Base-by-base conservation (phyloP, 805 yeast genomes). In the Candida vartiovaarae region DNA sequence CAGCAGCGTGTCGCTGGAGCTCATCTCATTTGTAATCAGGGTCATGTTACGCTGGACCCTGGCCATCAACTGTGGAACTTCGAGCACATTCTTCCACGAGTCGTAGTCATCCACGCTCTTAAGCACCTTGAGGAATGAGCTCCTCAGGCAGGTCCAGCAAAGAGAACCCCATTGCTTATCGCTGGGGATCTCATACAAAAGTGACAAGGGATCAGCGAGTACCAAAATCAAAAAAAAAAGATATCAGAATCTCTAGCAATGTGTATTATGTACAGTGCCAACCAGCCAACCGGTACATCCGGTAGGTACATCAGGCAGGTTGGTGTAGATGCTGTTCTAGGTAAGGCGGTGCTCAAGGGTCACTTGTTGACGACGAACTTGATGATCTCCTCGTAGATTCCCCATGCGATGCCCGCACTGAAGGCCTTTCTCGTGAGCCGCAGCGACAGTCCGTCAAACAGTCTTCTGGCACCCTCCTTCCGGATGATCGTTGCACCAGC, bases 401-500 rank as follows among this genome's bases (percentile, higher is more conserved):
- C 87, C 99, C 99, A 93, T 40, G 96, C 89, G 48, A 93, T 88
- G 2, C 96, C 97, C 0, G 97, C 91, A 62, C 95, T 84, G 39
- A 86, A 62, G 0, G 91, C 96, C 64, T 93, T 93, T 53, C 98
- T 72, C 4, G 83, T 72, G 40, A 93, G 70, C 51, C 99, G 71
- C 53, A 93, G 70, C 34, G 87, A 75, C 29, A 93, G 65, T 0
- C 99, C 99, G 61, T 87, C 82, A 61, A 93, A 90, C 42, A 93
- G 67, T 38, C 80, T 75, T 26, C 62, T 50, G 26, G 72, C 51
- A 5, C 69, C 82, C 62, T 66, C 90, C 55, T 61, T 65, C 47
- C 52, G 66, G 53, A 64, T 56, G 44, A 72, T 74, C 29, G 46
- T 30, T 4, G 38, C 40, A 41, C 68, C 51, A 6, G 85, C 71